Evolutionary conservation across 192 early-diverging fungal genomes (phyloP), one percentile per base, ranked within the genome.

Genomic region (Coemansia umbellata): DNA sequence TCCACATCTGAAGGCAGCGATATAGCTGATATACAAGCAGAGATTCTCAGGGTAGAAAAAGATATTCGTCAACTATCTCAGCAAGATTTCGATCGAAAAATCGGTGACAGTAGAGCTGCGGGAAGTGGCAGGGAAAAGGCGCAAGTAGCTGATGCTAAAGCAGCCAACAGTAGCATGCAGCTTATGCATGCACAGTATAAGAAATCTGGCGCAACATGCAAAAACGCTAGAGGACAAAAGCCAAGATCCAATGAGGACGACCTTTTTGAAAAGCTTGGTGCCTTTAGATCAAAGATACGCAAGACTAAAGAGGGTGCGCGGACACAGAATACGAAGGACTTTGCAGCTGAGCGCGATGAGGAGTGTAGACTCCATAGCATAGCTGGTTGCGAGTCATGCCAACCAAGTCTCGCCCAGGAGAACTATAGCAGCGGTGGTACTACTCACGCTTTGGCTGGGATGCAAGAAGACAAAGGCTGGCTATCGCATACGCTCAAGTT

Each of bases 401-500:
- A n/a, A n/a, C n/a, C n/a, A n/a, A n/a, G n/a, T n/a, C n/a, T n/a
- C n/a, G n/a, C n/a, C n/a, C n/a, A n/a, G n/a, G n/a, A n/a, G n/a
- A n/a, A n/a, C n/a, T n/a, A n/a, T n/a, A n/a, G n/a, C n/a, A n/a
- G n/a, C n/a, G n/a, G n/a, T n/a, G n/a, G n/a, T n/a, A n/a, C n/a
- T n/a, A n/a, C n/a, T n/a, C n/a, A n/a, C n/a, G n/a, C n/a, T n/a
- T n/a, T n/a, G n/a, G n/a, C n/a, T n/a, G n/a, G n/a, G n/a, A n/a
- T n/a, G n/a, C n/a, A n/a, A n/a, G 47, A 57, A 7, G 27, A 50
- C 31, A 78, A 84, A 28, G 83, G 80, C 23, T 97, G 94, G 94
- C 81, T 94, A 60, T 65, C 77, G 9, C 88, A 91, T 49, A 81
- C 80, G 13, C 77, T 96, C 5, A 74, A 83, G 3, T 94, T 93